These are phyloP conservation scores for Bretschneidera sinensis DNA, from an alignment of 345 rosid genomes.

Conservation along the genomic window DNA sequence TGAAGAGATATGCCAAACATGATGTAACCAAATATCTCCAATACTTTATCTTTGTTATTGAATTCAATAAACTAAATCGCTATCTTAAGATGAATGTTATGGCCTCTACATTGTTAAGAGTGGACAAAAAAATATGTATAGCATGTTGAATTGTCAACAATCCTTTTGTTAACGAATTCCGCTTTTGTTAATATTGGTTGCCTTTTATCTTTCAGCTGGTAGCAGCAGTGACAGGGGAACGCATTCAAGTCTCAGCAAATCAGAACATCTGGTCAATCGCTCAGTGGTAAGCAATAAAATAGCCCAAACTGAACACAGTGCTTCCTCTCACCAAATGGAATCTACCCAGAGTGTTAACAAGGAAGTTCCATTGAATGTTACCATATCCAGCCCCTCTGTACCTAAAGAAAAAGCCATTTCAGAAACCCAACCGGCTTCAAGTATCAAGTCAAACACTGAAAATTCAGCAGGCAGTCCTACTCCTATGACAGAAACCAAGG, in stretches of 20 bases:
- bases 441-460: slow-evolving; percentile 1
- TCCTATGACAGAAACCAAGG: slow-evolving; percentile 9
- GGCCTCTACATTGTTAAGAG: too few species aligned
- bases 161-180: neutral
- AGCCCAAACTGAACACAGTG: slow-evolving; percentile 14
- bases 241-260: slow-evolving; percentile 14
- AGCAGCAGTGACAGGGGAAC: slow-evolving; percentile 29
- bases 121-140: too few species aligned
- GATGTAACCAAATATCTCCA: too few species aligned
- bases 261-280: slow-evolving; percentile 17
- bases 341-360: slow-evolving; percentile 7
- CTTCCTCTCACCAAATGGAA: slow-evolving; percentile 16
- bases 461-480: neutral
- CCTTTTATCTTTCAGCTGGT: slow-evolving; percentile 29
- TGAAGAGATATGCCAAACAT: too few species aligned
- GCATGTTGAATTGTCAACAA: too few species aligned
- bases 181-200: neutral
- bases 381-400: slow-evolving; percentile 1
- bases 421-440: neutral
- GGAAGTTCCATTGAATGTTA: neutral
- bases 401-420: slow-evolving; percentile 7
- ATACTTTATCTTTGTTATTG: neutral
- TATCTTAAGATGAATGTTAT: too few species aligned
- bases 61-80: too few species aligned
- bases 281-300: slow-evolving; percentile 11